Conservation (phyloP, 345 rosid genomes). For the Abelmoschus esculentus region DNA sequence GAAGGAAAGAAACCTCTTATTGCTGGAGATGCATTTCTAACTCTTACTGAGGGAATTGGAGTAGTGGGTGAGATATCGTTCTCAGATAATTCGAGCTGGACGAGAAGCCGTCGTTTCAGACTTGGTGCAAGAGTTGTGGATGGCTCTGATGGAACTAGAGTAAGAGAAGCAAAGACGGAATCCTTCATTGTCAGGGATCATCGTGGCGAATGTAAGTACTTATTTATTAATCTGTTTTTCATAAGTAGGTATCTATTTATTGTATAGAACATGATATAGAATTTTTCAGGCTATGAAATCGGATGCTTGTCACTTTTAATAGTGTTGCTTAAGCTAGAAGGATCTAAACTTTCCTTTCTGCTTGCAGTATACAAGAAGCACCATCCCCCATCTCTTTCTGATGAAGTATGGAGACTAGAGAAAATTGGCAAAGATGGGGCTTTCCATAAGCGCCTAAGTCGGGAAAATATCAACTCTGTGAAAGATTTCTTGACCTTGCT, state of each 20-base stretch:
- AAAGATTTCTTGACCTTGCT: conserved; percentile 78
- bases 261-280: not conserved
- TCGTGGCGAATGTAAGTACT: conserved; percentile 90
- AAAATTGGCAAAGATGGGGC: conserved; percentile 99
- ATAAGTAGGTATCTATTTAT: conserved; percentile 20
- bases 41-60: conserved; percentile 65
- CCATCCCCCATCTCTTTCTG: conserved; percentile 77
- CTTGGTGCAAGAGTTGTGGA: conserved; percentile 79
- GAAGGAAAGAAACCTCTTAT: conserved; percentile 95
- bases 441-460: conserved; percentile 72
- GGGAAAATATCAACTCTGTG: conserved; percentile 62
- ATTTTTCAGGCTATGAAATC: not conserved
- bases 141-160: conserved; percentile 44
- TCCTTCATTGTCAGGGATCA: conserved; percentile 97
- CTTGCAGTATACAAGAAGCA: conserved; percentile 90
- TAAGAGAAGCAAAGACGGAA: conserved; percentile 75
- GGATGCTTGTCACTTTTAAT: not conserved
- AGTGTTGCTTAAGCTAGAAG: not conserved
- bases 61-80: conserved; percentile 67
- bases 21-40: conserved; percentile 58
- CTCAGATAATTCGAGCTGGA: conserved; percentile 99
- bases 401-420: conserved; percentile 97
- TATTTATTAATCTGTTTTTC: not conserved
- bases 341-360: conserved; percentile 9
- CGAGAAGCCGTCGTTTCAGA: conserved; percentile 94